A percentile compares a stretch with the other conserved stretches of the same genome.
Evolutionary conservation across 495 filamentous ascomycete species (phyloP).

Genomic region (Cercophora sp.): DNA sequence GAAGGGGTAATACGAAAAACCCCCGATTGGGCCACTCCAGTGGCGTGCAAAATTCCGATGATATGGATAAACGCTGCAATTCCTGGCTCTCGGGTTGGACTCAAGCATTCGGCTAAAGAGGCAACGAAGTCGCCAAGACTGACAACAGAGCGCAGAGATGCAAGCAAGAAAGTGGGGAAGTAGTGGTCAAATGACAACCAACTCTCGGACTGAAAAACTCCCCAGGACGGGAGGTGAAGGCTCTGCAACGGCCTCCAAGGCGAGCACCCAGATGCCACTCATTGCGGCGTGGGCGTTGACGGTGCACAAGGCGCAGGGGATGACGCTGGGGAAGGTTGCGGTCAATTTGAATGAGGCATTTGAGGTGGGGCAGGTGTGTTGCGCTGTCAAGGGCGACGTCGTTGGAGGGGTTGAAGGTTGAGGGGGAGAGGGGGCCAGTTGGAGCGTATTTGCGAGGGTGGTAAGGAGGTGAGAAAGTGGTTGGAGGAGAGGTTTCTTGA

Average conservation of each 20-base stretch:
- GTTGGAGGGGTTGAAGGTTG: no score
- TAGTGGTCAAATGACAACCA: constrained; percentile 1
- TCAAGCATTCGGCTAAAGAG: constrained; percentile 7
- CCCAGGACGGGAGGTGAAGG: no score
- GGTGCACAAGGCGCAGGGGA: constrained; percentile 92
- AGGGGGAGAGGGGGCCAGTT: no score
- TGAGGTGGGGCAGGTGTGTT: no score
- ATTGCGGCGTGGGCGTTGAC: constrained; percentile 91
- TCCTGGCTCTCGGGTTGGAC: constrained; percentile 5
- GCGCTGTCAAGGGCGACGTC: no score
- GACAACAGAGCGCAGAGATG: not conserved
- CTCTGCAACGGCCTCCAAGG: no score
- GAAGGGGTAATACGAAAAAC: constrained; percentile 10
- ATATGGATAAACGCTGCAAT: constrained; percentile 8
- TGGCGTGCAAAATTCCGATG: not conserved
- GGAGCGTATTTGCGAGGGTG: no score
- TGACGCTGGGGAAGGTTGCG: constrained; percentile 86
- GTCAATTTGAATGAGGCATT: no score
- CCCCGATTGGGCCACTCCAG: constrained; percentile 3
- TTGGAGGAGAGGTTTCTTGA: no score
- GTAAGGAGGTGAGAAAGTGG: no score
- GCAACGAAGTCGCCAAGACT: constrained; percentile 1
- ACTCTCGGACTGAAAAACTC: no score
- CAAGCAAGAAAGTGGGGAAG: constrained; percentile 3
- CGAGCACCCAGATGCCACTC: constrained; percentile 75